Evolutionary conservation across 352 stramenopile species (phyloP).

Genomic region (Globisporangium megalacanthum): DNA sequence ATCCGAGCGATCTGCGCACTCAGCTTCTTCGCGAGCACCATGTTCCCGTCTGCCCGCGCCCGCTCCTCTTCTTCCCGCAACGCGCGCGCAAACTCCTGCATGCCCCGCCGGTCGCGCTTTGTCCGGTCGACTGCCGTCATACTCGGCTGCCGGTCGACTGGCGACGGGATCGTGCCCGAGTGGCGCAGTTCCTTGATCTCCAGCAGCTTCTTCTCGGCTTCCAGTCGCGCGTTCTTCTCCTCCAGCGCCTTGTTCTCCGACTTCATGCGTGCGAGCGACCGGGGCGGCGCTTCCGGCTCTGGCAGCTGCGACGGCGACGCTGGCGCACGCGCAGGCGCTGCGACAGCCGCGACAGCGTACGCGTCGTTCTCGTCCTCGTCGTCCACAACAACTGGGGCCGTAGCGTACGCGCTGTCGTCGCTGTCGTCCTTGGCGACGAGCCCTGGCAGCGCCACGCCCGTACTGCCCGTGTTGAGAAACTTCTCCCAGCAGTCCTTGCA

Average conservation of each 20-base stretch:
- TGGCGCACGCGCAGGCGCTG: conserved; percentile 2
- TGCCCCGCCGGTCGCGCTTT: conserved; percentile 59
- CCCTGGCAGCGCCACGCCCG: background rate
- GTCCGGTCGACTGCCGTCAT: conserved; percentile 58
- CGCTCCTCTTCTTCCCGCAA: conserved; percentile 77
- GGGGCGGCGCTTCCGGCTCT: conserved; percentile 22
- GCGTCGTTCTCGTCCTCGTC: background rate
- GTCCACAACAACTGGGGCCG: conserved; percentile 12
- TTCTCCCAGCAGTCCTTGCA: conserved; percentile 88
- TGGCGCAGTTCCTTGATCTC: conserved; percentile 74
- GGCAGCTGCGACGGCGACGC: conserved; percentile 12
- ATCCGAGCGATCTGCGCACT: conserved; percentile 71
- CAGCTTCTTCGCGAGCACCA: conserved; percentile 71
- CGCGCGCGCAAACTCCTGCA: conserved; percentile 78
- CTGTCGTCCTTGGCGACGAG: background rate
- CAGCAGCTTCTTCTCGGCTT: conserved; percentile 78
- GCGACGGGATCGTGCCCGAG: conserved; percentile 47
- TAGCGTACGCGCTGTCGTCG: background rate
- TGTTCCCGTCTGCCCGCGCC: conserved; percentile 68
- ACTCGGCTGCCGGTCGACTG: conserved; percentile 40
- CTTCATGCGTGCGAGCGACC: conserved; percentile 28
- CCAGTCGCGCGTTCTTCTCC: conserved; percentile 66
- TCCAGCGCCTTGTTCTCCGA: conserved; percentile 56
- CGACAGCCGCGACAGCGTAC: background rate
- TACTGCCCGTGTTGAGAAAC: conserved; percentile 52